Percentiles rank a stretch among this genome's conserved stretches.
These are phyloP conservation scores for Diaporthe vaccinii DNA, from an alignment of 2,329 filamentous ascomycete genomes.

Conservation along the genomic window DNA sequence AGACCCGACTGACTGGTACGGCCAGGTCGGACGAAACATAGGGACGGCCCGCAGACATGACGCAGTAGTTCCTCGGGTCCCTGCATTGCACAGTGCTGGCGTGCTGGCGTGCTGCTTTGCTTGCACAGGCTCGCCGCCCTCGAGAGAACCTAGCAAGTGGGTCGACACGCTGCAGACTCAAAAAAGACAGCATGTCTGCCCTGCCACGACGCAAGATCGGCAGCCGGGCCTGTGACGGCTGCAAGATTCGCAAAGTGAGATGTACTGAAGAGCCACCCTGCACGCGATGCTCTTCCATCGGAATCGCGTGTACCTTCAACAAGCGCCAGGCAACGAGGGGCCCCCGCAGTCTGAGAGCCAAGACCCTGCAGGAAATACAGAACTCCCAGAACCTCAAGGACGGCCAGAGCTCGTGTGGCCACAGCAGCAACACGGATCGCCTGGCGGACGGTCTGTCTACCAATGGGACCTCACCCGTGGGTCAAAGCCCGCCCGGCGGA, in stretches of 20 bases:
- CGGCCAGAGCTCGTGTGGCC: background rate
- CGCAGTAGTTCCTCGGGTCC: conserved; percentile 26
- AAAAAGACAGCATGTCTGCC: conserved; percentile 15
- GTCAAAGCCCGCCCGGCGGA: conserved; percentile 26
- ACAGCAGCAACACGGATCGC: conserved; percentile 1
- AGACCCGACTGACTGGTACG: conserved; percentile 18
- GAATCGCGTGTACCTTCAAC: conserved; percentile 65
- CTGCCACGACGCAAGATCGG: conserved; percentile 49
- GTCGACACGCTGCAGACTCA: background rate
- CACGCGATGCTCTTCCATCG: conserved; percentile 57
- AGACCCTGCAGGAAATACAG: conserved; percentile 58
- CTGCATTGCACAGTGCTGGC: conserved; percentile 11
- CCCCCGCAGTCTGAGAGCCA: conserved; percentile 59
- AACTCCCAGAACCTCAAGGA: conserved; percentile 45
- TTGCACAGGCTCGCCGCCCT: background rate
- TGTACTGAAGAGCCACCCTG: conserved; percentile 64
- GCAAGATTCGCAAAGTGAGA: conserved; percentile 66
- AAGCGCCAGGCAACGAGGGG: conserved; percentile 59
- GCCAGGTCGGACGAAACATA: background rate
- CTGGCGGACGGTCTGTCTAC: background rate
- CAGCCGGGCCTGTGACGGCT: conserved; percentile 63
- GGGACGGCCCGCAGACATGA: conserved; percentile 23
- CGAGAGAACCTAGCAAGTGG: conserved; percentile 13
- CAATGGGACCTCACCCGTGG: conserved; percentile 3
- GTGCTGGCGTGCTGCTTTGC: background rate